Evolutionary conservation across 1,139 yeast species (phyloP), one percentile per base, ranked within the genome.

Genomic region (Yarrowia galli): DNA sequence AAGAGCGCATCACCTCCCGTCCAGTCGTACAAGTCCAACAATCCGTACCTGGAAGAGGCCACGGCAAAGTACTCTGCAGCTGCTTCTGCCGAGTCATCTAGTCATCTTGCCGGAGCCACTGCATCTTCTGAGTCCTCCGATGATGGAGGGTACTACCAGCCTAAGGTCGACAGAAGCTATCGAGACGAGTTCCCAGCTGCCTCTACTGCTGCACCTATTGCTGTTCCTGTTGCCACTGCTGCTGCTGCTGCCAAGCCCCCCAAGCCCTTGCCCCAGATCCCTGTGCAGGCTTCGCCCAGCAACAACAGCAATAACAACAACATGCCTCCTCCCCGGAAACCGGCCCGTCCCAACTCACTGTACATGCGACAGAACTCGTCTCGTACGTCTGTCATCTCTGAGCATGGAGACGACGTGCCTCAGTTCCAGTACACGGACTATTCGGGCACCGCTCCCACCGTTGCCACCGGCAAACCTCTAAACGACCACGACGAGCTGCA

Each of bases 401-500:
- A 54, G 40, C 43, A 49, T 10, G 48, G 38, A 4, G 65, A 35
- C 15, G 54, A 46, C 20, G 38, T 48, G 43, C 66, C 66, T 2
- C 45, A 35, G 43, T 16, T 61, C 49, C 66, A 61, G 56, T 61
- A 46, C 56, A 36, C 56, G 9, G 66, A 45, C 45, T 45, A 28
- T 36, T 48, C 66, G 12, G 43, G 25, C 7, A 38, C 53, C 9
- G 65, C 51, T 3, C 51, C 51, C 18, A 45, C 65, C 1, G 45
- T 53, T 12, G 60, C 60, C 7, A 38, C 66, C 0, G 48, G 45
- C 23, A 48, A 45, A 40, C 72, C 72, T 25, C 68, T 68, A 35
- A 77, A 69, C 61, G 77, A 72, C 67, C 73, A 72, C 49, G 77
- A 72, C 43, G 73, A 75, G 70, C 76, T 75, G 69, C 76, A 78